Percentiles rank a stretch among this genome's conserved stretches.
Conservation (phyloP, 176 grass and related monocot genomes). For the Eremochloa ophiuroides region DNA sequence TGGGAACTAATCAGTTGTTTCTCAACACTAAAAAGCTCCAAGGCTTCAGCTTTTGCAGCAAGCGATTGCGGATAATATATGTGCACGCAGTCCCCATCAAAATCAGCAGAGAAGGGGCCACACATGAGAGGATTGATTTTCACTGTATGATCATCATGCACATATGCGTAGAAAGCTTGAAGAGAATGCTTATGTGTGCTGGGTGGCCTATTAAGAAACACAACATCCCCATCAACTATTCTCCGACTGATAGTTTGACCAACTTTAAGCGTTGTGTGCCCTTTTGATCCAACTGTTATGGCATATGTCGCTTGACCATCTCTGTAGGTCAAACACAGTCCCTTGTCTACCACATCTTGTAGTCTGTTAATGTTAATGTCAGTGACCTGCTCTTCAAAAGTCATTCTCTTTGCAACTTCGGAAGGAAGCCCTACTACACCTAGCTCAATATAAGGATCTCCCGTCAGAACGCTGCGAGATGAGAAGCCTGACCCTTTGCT, state of each 20-base stretch:
- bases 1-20: conserved; percentile 71
- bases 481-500: conserved; percentile 96
- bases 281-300: conserved; percentile 77
- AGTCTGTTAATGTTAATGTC: conserved; percentile 60
- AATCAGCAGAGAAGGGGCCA: conserved; percentile 75
- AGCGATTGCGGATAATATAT: conserved; percentile 92
- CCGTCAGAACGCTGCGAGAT: conserved; percentile 85
- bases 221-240: conserved; percentile 85
- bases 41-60: conserved; percentile 87
- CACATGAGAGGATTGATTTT: conserved; percentile 97
- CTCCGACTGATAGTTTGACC: conserved; percentile 72
- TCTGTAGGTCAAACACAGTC: conserved; percentile 82
- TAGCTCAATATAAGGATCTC: conserved; percentile 78
- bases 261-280: conserved; percentile 74
- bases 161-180: conserved; percentile 79
- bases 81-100: conserved; percentile 89
- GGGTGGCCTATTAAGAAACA: conserved; percentile 89
- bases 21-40: conserved; percentile 89
- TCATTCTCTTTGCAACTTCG: conserved; percentile 80
- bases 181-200: conserved; percentile 95
- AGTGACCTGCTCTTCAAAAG: conserved; percentile 90
- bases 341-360: conserved; percentile 73
- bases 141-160: conserved; percentile 87
- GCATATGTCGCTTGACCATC: conserved; percentile 78
- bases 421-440: conserved; percentile 86